phyloP scores from a whole-genome alignment of 208 protist genomes.

The Wallacemonas sp. region DNA sequence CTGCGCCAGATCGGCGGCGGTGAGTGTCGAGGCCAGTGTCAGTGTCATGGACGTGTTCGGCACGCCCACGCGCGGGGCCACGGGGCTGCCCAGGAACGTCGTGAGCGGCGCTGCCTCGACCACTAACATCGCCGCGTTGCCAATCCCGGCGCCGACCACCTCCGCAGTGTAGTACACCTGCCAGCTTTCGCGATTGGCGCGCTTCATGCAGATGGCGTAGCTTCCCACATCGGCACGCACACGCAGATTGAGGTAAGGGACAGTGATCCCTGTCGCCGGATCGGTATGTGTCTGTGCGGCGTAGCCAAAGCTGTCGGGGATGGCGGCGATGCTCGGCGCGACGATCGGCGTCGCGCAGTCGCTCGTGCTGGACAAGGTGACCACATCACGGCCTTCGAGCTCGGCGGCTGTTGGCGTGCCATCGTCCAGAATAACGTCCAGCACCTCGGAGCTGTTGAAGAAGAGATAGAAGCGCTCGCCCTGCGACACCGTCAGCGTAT shows the following conservation, averaged over 20 bases:
- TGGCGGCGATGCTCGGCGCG: slow-evolving; percentile 24
- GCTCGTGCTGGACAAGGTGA: slow-evolving; percentile 12
- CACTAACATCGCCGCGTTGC: slow-evolving; percentile 35
- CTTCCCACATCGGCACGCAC: slow-evolving; percentile 50
- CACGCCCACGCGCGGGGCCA: slow-evolving; percentile 59
- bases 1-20: slow-evolving; percentile 32
- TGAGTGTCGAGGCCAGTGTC: slow-evolving; percentile 21
- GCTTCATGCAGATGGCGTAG: slow-evolving; percentile 83
- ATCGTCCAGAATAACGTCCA: slow-evolving; percentile 61
- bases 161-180: slow-evolving; percentile 78
- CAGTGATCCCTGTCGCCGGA: slow-evolving; percentile 18
- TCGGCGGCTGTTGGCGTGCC: slow-evolving; percentile 19
- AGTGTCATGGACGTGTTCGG: slow-evolving; percentile 48
- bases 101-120: slow-evolving; percentile 58
- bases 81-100: slow-evolving; percentile 51
- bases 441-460: slow-evolving; percentile 67
- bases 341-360: slow-evolving; percentile 25
- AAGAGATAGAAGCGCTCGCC: slow-evolving; percentile 84
- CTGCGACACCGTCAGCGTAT: slow-evolving; percentile 42
- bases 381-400: slow-evolving; percentile 29
- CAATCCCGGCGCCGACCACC: slow-evolving; percentile 58
- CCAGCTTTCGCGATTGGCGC: slow-evolving; percentile 41
- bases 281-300: slow-evolving; percentile 22
- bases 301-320: slow-evolving; percentile 64
- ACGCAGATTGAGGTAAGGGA: slow-evolving; percentile 78